phyloP scores from a whole-genome alignment of 2,329 filamentous ascomycete species.

The Diplodia scrobiculata region DNA sequence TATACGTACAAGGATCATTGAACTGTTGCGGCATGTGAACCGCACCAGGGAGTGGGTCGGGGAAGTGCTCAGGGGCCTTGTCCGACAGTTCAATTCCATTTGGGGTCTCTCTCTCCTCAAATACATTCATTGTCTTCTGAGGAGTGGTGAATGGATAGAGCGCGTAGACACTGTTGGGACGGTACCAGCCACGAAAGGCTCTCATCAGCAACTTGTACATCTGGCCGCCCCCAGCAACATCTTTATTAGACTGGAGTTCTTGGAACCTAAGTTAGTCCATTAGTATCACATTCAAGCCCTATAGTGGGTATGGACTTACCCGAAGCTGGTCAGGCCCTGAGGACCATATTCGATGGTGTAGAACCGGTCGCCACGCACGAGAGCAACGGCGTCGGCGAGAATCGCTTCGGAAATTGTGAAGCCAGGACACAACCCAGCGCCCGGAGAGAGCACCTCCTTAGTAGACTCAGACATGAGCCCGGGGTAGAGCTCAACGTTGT shows the following conservation, averaged over 20 bases:
- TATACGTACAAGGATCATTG: neutral
- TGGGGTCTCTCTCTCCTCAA: constrained; percentile 6
- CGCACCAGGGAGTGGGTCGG: neutral
- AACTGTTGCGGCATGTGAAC: neutral
- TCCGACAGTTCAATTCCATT: neutral
- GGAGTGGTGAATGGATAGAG: constrained; percentile 39
- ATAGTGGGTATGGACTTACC: neutral
- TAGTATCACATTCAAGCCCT: neutral
- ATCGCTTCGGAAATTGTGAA: constrained; percentile 61
- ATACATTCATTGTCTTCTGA: constrained; percentile 32
- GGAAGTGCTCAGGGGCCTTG: neutral
- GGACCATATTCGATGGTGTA: constrained; percentile 37
- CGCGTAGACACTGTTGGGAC: constrained; percentile 36
- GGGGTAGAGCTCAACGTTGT: constrained; percentile 61
- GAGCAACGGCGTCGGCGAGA: constrained; percentile 51
- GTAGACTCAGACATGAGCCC: constrained; percentile 60
- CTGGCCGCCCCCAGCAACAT: constrained; percentile 30
- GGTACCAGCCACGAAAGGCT: constrained; percentile 34
- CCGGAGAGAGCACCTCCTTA: constrained; percentile 55
- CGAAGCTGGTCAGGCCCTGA: constrained; percentile 39
- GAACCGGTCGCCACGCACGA: constrained; percentile 35
- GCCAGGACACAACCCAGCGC: constrained; percentile 51
- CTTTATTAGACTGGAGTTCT: constrained; percentile 22
- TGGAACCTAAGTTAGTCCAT: neutral
- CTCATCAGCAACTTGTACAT: constrained; percentile 33